Conservation (phyloP, 2,329 filamentous ascomycete genomes). For the Colletotrichum zoysiae region DNA sequence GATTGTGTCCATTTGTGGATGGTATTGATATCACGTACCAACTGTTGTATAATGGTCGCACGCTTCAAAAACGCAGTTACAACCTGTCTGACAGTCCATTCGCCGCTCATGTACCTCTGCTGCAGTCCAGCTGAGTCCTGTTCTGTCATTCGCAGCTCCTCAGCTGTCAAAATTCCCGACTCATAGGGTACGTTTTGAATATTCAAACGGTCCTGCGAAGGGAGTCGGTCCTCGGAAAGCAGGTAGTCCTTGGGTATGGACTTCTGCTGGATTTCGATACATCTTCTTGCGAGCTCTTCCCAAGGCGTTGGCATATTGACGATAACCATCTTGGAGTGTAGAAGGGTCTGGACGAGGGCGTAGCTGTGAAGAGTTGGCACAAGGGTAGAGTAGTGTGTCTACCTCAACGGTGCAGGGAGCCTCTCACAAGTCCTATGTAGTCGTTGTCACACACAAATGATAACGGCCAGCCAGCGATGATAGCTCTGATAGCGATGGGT, state of each 20-base stretch:
- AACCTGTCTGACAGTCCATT: slow-evolving; percentile 50
- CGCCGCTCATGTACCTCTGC: slow-evolving; percentile 6
- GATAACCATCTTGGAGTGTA: slow-evolving; percentile 1
- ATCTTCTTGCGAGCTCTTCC: slow-evolving; percentile 11
- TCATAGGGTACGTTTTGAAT: slow-evolving; percentile 66
- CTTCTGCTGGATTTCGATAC: slow-evolving; percentile 40
- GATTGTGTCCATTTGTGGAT: fast-evolving
- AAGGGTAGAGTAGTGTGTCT: not conserved
- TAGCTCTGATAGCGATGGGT: not conserved
- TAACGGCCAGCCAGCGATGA: not conserved
- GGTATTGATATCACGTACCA: not conserved
- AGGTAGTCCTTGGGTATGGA: slow-evolving; percentile 70
- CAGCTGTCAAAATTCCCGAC: slow-evolving; percentile 69
- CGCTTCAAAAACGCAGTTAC: slow-evolving; percentile 42
- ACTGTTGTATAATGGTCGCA: slow-evolving; percentile 23
- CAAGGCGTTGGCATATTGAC: not conserved
- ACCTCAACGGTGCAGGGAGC: not conserved
- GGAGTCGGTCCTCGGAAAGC: slow-evolving; percentile 65
- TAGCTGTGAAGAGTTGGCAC: not conserved
- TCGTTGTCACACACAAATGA: not conserved
- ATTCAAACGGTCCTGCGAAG: slow-evolving; percentile 65
- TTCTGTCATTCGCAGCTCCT: slow-evolving; percentile 56
- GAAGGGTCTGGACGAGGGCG: not conserved
- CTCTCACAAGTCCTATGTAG: not conserved
- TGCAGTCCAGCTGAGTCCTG: slow-evolving; percentile 44